phyloP scores from a whole-genome alignment of 2,329 filamentous ascomycete species.

The Diplodia intermedia region DNA sequence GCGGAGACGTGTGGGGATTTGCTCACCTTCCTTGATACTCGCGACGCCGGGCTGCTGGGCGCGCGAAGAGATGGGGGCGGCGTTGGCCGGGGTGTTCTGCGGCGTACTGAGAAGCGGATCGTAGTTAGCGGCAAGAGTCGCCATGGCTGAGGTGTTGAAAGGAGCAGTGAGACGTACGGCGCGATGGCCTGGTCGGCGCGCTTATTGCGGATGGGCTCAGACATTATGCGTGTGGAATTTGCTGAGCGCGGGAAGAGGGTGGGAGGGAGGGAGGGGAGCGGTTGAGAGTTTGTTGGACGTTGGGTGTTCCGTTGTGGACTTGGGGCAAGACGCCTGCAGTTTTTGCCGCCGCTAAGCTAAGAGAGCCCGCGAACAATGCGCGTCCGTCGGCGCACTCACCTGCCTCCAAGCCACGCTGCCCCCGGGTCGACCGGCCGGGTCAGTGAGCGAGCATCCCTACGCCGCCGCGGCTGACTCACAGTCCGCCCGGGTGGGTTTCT shows the following conservation, averaged over 20 bases:
- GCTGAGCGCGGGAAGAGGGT: constrained; percentile 38
- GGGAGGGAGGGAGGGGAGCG: constrained; percentile 32
- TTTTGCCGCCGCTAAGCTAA: constrained; percentile 24
- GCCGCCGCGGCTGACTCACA: constrained; percentile 26
- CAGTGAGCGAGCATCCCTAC: constrained; percentile 27
- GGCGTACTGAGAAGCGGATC: constrained; percentile 72
- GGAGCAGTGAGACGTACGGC: constrained; percentile 61
- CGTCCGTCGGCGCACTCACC: constrained; percentile 17
- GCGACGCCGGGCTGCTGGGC: constrained; percentile 92
- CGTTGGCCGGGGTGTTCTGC: constrained; percentile 95
- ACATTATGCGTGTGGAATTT: constrained; percentile 58
- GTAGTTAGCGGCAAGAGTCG: constrained; percentile 33
- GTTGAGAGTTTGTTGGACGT: constrained; percentile 36
- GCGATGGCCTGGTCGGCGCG: constrained; percentile 67
- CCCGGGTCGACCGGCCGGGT: constrained; percentile 16
- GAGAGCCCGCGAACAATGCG: constrained; percentile 31
- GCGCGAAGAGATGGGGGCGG: constrained; percentile 96
- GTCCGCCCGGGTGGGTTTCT: constrained; percentile 10
- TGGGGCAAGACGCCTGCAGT: constrained; percentile 33
- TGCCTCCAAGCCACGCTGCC: constrained; percentile 18
- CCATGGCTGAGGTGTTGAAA: constrained; percentile 20
- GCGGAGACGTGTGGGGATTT: not conserved
- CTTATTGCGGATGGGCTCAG: constrained; percentile 73
- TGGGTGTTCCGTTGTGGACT: constrained; percentile 39
- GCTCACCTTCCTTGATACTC: constrained; percentile 96